Percentiles rank a stretch among this genome's conserved stretches.
These are phyloP conservation scores for Aspergillus baeticus DNA, from an alignment of 495 filamentous ascomycete species.

Conservation along the genomic window DNA sequence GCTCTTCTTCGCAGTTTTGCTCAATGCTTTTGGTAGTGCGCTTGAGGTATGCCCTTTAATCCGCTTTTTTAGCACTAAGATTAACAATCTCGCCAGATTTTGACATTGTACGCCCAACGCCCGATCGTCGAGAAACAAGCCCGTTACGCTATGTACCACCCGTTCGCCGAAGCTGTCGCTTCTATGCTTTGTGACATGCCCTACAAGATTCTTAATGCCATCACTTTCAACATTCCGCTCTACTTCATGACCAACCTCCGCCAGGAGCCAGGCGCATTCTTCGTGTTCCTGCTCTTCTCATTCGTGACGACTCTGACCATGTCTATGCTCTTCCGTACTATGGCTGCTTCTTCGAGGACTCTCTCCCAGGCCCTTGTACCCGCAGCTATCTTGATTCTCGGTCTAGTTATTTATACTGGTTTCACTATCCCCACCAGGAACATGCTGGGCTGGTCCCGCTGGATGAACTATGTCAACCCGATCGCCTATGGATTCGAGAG, in stretches of 20 bases:
- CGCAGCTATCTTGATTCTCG: slow-evolving; percentile 51
- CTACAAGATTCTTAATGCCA: slow-evolving; percentile 49
- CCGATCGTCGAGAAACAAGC: slow-evolving; percentile 69
- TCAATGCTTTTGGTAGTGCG: slow-evolving; percentile 85
- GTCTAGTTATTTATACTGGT: slow-evolving; percentile 52
- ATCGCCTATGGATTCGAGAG: slow-evolving; percentile 52
- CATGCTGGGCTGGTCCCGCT: slow-evolving; percentile 55
- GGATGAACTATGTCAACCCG: slow-evolving; percentile 53
- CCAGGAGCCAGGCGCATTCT: slow-evolving; percentile 52
- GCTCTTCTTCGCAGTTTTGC: slow-evolving; percentile 87
- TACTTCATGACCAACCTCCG: slow-evolving; percentile 63
- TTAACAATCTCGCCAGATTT: slow-evolving; percentile 46
- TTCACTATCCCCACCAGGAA: slow-evolving; percentile 50
- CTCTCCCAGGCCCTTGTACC: slow-evolving; percentile 53
- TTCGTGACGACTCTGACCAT: slow-evolving; percentile 59
- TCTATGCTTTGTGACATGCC: slow-evolving; percentile 63
- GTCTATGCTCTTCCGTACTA: slow-evolving; percentile 55
- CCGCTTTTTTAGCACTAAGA: not conserved
- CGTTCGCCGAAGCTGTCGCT: slow-evolving; percentile 60
- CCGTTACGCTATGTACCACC: slow-evolving; percentile 66
- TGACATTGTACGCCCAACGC: slow-evolving; percentile 59
- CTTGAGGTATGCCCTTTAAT: slow-evolving; percentile 57
- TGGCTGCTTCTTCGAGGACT: slow-evolving; percentile 50
- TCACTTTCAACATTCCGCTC: slow-evolving; percentile 57
- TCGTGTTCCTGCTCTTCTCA: slow-evolving; percentile 58